phyloP scores from a whole-genome alignment of 768 basidiomycete genomes.

The Thelephora aurantiotincta region DNA sequence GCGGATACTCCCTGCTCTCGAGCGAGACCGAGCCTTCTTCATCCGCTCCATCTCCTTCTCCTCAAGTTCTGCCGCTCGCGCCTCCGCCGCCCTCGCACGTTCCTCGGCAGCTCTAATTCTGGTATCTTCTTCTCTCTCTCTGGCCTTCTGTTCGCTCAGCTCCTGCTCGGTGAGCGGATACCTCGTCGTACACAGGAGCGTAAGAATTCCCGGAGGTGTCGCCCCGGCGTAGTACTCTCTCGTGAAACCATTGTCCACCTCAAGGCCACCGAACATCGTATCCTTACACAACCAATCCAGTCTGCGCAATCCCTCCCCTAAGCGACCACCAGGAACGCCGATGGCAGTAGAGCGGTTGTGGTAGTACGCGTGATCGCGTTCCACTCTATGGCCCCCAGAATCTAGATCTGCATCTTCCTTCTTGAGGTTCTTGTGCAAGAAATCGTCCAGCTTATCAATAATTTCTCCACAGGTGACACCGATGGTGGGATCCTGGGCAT shows the following conservation, averaged over 20 bases:
- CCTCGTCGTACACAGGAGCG: conserved; percentile 34
- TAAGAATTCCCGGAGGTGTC: conserved; percentile 42
- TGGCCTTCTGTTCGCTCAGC: conserved; percentile 28
- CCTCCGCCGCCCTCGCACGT: neutral
- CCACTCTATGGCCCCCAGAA: conserved; percentile 19
- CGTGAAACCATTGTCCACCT: conserved; percentile 28
- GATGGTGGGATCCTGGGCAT: conserved; percentile 25
- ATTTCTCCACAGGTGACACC: conserved; percentile 61
- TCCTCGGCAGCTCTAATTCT: neutral
- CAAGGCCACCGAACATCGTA: conserved; percentile 52
- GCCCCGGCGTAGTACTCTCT: conserved; percentile 28
- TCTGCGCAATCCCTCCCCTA: conserved; percentile 48
- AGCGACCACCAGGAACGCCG: conserved; percentile 55
- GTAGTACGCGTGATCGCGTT: conserved; percentile 38
- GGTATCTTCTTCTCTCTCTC: conserved; percentile 13
- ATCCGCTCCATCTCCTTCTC: neutral
- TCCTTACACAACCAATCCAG: conserved; percentile 51
- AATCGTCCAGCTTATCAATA: conserved; percentile 36
- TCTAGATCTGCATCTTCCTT: conserved; percentile 38
- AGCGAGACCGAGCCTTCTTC: neutral
- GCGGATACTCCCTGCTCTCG: neutral
- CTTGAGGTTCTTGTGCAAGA: conserved; percentile 35
- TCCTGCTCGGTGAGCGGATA: conserved; percentile 38
- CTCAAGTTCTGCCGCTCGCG: neutral
- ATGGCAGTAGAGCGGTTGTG: conserved; percentile 50